phyloP scores from a whole-genome alignment of 805 yeast genomes.

The Candida xiaguanensis region DNA sequence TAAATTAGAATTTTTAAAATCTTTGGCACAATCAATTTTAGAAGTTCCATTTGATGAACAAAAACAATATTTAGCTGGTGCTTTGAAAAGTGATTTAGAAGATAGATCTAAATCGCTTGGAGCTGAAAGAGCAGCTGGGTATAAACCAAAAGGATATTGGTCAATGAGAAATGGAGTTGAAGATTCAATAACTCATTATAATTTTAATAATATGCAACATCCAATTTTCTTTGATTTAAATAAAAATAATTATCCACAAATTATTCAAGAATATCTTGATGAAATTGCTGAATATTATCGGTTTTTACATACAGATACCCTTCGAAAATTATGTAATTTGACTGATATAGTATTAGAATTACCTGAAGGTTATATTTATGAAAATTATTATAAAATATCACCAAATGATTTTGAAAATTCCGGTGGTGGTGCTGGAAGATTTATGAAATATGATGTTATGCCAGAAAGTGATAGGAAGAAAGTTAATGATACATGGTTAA shows the following conservation, averaged over 20 bases:
- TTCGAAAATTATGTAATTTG: constrained; percentile 21
- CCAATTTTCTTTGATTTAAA: constrained; percentile 17
- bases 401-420: constrained; percentile 21
- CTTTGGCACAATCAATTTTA: constrained; percentile 39
- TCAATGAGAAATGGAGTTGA: constrained; percentile 25
- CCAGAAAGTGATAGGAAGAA: constrained; percentile 20
- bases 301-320: constrained; percentile 18
- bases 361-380: constrained; percentile 27
- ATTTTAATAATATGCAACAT: constrained; percentile 24
- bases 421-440: constrained; percentile 28
- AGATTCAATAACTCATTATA: constrained; percentile 26
- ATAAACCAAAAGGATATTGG: constrained; percentile 30
- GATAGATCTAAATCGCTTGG: constrained; percentile 23
- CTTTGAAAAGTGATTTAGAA: constrained; percentile 24
- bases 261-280: constrained; percentile 19
- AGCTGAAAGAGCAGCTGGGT: constrained; percentile 28
- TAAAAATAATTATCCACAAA: constrained; percentile 21
- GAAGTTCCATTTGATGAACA: constrained; percentile 40
- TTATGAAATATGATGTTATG: constrained; percentile 27
- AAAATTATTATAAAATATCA: constrained; percentile 23
- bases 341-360: constrained; percentile 25
- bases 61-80: constrained; percentile 38
- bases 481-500: constrained; percentile 23
- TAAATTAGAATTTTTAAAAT: constrained; percentile 29
- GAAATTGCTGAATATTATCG: constrained; percentile 22